Percentiles rank a stretch among this genome's conserved stretches.
These are phyloP conservation scores for Colletotrichum falcatum DNA, from an alignment of 2,329 filamentous ascomycete species.

Conservation along the genomic window DNA sequence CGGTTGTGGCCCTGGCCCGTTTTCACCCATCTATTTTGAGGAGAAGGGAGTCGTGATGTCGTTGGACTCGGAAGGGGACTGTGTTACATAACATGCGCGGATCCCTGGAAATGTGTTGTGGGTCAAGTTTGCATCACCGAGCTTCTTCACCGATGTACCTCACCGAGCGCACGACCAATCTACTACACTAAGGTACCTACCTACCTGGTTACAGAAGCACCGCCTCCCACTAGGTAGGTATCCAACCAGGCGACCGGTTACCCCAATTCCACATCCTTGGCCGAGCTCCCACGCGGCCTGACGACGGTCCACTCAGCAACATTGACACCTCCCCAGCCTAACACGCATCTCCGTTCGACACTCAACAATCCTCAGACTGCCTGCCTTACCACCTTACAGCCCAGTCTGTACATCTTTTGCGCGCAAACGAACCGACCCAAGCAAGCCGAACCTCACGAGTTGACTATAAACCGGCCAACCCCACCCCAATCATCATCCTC, in stretches of 20 bases:
- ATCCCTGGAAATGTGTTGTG: constrained; percentile 4
- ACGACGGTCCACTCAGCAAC: constrained; percentile 32
- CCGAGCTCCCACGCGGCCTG: constrained; percentile 30
- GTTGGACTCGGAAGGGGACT: constrained; percentile 2
- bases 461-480: background rate
- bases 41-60: constrained; percentile 1
- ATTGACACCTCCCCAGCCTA: constrained; percentile 16
- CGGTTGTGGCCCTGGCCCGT: background rate
- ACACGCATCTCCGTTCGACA: background rate
- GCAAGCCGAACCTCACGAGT: constrained; percentile 2
- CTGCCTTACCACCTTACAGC: background rate
- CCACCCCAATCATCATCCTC: constrained; percentile 4
- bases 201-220: constrained; percentile 33
- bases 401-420: background rate
- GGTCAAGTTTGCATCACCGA: constrained; percentile 34
- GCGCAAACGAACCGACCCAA: constrained; percentile 1
- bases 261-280: constrained; percentile 36
- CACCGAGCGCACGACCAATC: constrained; percentile 37
- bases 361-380: background rate
- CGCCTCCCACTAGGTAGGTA: constrained; percentile 34
- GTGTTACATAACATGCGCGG: constrained; percentile 25
- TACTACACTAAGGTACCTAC: background rate
- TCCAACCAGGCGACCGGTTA: no score
- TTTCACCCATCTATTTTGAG: background rate
- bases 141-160: no score